Conservation (phyloP, 2,329 filamentous ascomycete genomes). For the Colletotrichum ledebouriae region DNA sequence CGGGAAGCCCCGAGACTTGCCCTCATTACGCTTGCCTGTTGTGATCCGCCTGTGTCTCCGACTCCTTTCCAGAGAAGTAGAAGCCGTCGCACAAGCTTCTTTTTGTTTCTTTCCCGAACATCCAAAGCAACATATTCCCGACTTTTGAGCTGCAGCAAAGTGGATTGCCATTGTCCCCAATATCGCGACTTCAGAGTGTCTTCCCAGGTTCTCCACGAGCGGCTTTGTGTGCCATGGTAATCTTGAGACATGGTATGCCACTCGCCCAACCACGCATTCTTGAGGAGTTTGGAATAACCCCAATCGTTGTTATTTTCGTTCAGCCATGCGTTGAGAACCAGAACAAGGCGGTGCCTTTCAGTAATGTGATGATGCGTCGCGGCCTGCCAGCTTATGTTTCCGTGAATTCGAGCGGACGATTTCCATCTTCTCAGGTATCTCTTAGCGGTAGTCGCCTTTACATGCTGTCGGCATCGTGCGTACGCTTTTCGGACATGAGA, state of each 20-base stretch:
- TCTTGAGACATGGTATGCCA: slow-evolving; percentile 39
- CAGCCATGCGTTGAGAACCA: slow-evolving; percentile 29
- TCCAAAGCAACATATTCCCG: slow-evolving; percentile 40
- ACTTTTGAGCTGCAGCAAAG: slow-evolving; percentile 41
- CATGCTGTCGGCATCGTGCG: slow-evolving; percentile 35
- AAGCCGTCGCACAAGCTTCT: slow-evolving; percentile 35
- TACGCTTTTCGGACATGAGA: slow-evolving; percentile 37
- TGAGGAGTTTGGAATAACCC: slow-evolving; percentile 27
- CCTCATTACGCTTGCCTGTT: slow-evolving; percentile 12
- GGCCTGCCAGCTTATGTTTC: slow-evolving; percentile 28
- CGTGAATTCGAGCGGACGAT: slow-evolving; percentile 14
- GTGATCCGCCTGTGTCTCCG: slow-evolving; percentile 3
- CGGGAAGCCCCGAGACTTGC: slow-evolving; percentile 26
- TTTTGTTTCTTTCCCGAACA: slow-evolving; percentile 39
- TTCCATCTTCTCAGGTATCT: slow-evolving; percentile 37
- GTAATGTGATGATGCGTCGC: not conserved
- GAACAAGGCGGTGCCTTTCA: slow-evolving; percentile 7
- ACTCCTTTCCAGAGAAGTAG: slow-evolving; percentile 38
- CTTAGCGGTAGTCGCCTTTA: slow-evolving; percentile 36
- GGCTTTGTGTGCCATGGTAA: slow-evolving; percentile 6
- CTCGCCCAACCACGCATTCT: slow-evolving; percentile 37
- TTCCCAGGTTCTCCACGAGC: slow-evolving; percentile 22
- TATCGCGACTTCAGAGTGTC: slow-evolving; percentile 32
- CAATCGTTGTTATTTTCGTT: slow-evolving; percentile 23
- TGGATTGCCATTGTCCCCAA: slow-evolving; percentile 42